A percentile compares a stretch with the other conserved stretches of the same genome.
These are phyloP conservation scores for Bacidia rubella DNA, from an alignment of 495 filamentous ascomycete genomes.

Conservation along the genomic window DNA sequence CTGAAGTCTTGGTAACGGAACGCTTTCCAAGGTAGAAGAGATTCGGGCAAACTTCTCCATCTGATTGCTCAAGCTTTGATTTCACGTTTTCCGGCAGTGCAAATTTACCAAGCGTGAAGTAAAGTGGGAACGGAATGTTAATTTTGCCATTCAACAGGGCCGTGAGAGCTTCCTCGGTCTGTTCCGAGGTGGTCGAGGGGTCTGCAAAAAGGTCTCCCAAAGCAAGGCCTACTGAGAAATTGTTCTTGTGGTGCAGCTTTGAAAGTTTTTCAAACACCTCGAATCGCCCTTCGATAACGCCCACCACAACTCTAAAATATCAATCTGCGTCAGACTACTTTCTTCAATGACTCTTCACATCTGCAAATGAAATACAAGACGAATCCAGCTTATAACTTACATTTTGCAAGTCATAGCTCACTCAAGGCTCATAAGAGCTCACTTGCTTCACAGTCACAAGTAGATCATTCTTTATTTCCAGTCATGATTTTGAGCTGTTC, in stretches of 20 bases:
- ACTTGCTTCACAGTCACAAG: no score
- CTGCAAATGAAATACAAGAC: neutral
- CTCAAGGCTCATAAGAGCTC: no score
- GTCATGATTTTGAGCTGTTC: no score
- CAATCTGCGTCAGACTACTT: constrained; percentile 21
- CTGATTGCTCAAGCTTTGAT: constrained; percentile 50
- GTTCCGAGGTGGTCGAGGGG: constrained; percentile 25
- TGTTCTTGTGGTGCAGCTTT: constrained; percentile 68
- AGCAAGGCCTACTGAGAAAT: constrained; percentile 71
- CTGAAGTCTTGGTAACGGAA: constrained; percentile 71
- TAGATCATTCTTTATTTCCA: no score
- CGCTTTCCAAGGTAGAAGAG: constrained; percentile 79
- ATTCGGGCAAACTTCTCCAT: constrained; percentile 77
- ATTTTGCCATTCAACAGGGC: constrained; percentile 59
- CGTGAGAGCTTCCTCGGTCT: constrained; percentile 44
- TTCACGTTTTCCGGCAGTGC: constrained; percentile 54
- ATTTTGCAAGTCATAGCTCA: no score
- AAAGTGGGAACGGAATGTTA: constrained; percentile 61
- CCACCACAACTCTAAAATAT: constrained; percentile 57
- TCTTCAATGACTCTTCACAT: neutral
- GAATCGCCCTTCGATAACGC: constrained; percentile 63
- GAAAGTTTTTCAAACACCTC: constrained; percentile 65
- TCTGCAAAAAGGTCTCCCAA: constrained; percentile 64
- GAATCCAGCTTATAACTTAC: neutral
- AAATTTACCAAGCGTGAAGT: constrained; percentile 64